Percentiles rank a stretch among this genome's conserved stretches.
phyloP scores from a whole-genome alignment of 2,329 filamentous ascomycete species.

The Arthrobotrys megalospora region DNA sequence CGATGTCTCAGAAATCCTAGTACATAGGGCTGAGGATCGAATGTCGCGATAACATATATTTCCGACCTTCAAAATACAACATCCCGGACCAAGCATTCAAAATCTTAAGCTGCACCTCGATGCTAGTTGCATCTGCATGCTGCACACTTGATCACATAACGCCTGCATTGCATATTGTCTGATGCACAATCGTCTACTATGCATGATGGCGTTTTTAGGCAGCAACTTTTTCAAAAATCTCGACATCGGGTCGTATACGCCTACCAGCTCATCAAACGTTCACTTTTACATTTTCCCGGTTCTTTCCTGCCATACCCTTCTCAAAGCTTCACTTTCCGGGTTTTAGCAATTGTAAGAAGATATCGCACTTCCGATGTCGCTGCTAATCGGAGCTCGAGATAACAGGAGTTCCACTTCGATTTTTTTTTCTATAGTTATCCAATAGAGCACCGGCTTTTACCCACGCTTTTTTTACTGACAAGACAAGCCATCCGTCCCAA shows the following conservation, averaged over 20 bases:
- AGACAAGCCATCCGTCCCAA: conserved; percentile 11
- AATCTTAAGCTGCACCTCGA: background rate
- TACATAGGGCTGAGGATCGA: no score
- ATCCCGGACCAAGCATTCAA: background rate
- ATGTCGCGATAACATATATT: no score
- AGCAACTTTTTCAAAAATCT: conserved; percentile 18
- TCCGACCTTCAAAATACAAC: background rate
- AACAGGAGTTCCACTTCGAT: background rate
- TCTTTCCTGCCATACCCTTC: conserved; percentile 28
- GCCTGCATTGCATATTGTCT: conserved; percentile 13
- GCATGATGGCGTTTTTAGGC: conserved; percentile 34
- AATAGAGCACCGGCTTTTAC: conserved; percentile 24
- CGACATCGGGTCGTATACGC: background rate
- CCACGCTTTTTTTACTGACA: conserved; percentile 14
- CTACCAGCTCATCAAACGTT: conserved; percentile 8
- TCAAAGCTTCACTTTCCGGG: conserved; percentile 20
- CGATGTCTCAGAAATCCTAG: no score
- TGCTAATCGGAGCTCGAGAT: conserved; percentile 18
- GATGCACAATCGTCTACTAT: conserved; percentile 4
- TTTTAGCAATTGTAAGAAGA: background rate
- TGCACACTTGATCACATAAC: conserved; percentile 4
- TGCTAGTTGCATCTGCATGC: background rate
- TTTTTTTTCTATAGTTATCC: conserved; percentile 4
- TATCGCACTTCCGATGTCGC: conserved; percentile 16
- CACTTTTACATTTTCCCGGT: conserved; percentile 7